Evolutionary conservation across 2,329 filamentous ascomycete species (phyloP).

Genomic region (Calonectria honghensis): DNA sequence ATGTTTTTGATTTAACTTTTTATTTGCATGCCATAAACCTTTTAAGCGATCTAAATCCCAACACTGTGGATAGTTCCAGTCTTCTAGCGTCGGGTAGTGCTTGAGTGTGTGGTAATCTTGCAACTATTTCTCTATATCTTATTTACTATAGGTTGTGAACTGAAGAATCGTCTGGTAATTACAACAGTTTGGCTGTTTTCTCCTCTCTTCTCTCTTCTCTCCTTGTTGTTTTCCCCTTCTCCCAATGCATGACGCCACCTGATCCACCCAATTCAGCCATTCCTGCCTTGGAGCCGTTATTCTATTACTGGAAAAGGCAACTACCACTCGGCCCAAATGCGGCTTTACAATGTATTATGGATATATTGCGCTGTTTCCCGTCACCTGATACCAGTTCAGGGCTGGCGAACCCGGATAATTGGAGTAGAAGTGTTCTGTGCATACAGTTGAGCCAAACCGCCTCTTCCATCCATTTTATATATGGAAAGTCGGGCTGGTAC

Average conservation of each 20-base stretch:
- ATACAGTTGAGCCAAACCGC: conserved; percentile 3
- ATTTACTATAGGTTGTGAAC: background rate
- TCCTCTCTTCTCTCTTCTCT: background rate
- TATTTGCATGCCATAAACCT: background rate
- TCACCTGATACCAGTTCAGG: background rate
- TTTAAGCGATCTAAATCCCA: background rate
- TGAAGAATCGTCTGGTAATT: background rate
- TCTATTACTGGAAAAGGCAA: background rate
- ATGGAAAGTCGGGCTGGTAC: conserved; percentile 7
- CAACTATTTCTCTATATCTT: background rate
- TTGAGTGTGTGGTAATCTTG: background rate
- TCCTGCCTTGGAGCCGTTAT: background rate
- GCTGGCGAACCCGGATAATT: background rate
- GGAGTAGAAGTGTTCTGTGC: background rate
- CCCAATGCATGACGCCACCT: background rate
- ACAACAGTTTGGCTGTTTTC: background rate
- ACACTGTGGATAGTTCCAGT: background rate
- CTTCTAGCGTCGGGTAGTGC: no score
- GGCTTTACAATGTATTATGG: conserved; percentile 10
- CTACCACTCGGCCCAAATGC: conserved; percentile 3
- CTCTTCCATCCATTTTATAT: conserved; percentile 6
- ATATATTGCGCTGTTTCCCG: background rate
- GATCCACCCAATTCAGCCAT: background rate
- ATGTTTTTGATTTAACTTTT: background rate
- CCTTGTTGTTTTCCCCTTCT: background rate